Base-by-base conservation (phyloP, 2,329 filamentous ascomycete genomes). In the Thermoascus crustaceus region DNA sequence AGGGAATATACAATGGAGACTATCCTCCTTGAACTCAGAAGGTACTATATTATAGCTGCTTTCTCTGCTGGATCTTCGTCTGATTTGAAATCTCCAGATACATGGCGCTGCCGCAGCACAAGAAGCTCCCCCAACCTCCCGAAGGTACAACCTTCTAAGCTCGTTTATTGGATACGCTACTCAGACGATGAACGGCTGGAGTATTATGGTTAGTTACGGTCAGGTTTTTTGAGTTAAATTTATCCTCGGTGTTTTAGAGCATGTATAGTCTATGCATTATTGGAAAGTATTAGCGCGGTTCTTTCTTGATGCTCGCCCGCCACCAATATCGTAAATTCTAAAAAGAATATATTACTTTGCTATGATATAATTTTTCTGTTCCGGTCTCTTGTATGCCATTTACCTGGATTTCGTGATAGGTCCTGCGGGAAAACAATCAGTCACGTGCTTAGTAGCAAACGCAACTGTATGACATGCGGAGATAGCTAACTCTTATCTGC, bases 1-100 rank as follows among this genome's bases (percentile, higher is more conserved):
- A 75, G 86, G 41, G 82, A 93, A 30, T 91, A 87, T 57, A 94
- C 87, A 21, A 94, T 94, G 85, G 89, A 96, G 69, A 94, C 85
- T 1, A 80, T 94, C 36, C 68, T 94, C 46, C 85, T 91, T 44
- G 87, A 94, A 60, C 71, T 94, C 40, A 75, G 85, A 68, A 80
- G 82, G 82, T 84, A 55, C 7, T 18, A 14, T 10, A 4, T 5
- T 31, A 6, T 17, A 19, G 9, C 21, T 22, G 5, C 17, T 16
- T 23, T 20, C 50, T 49, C 46, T 50, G 53, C 50, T 3, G 48
- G 50, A 9, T 43, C 21, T n/a, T 13, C 13, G 27, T 4, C 56
- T 53, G 44, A 57, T 57, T 29, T 14, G 42, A 53, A 36, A 4
- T 35, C 30, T 42, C 37, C 47, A 93, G 88, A 64, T 94, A 85